Evolutionary conservation across 169 alveolate species (phyloP), one percentile per base, ranked within the genome.

Genomic region (Babesia bigemina): DNA sequence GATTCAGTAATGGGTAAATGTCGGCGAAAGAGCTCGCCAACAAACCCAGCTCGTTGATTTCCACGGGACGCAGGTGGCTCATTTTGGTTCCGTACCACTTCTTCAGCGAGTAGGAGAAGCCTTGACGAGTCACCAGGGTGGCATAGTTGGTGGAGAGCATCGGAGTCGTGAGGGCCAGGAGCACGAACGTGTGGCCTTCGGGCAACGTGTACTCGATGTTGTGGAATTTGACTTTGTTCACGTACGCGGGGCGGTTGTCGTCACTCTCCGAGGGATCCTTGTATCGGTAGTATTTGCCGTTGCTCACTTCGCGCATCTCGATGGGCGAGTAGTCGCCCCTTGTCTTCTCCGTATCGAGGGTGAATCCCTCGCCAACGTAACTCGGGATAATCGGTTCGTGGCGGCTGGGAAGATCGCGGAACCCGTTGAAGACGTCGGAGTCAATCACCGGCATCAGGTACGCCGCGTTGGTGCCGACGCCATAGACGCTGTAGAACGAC

Each of bases 41-140:
- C 12, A 19, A 0, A 4, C 53, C 58, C 21, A 65, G 52, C 22
- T 50, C 65, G 21, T 24, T 44, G 17, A 67, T 10, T 0, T 21
- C n/a, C 2, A 63, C 58, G 26, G 73, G 61, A 42, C 48, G 26
- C 61, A 29, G 28, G n/a, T 63, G 60, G n/a, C 48, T 49, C 22
- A 26, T 22, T 14, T 58, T 24, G 17, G 60, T 17, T 19, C 73
- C 53, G 76, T 19, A 29, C 65, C 63, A 53, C 50, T 53, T 67
- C 39, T 29, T 22, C 13, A 67, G 13, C 14, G 61, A 16, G 76
- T 67, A 50, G 42, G 9, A 4, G 56, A 29, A 26, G 19, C 66
- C 76, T 12, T 16, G 26, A 36, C 65, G 63, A 14, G 76, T 67
- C 45, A 67, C 56, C 57, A 67, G 53, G 36, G 66, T 67, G 52